These are phyloP conservation scores for Podaxis sp. DNA, from an alignment of 768 basidiomycete species.

Conservation along the genomic window DNA sequence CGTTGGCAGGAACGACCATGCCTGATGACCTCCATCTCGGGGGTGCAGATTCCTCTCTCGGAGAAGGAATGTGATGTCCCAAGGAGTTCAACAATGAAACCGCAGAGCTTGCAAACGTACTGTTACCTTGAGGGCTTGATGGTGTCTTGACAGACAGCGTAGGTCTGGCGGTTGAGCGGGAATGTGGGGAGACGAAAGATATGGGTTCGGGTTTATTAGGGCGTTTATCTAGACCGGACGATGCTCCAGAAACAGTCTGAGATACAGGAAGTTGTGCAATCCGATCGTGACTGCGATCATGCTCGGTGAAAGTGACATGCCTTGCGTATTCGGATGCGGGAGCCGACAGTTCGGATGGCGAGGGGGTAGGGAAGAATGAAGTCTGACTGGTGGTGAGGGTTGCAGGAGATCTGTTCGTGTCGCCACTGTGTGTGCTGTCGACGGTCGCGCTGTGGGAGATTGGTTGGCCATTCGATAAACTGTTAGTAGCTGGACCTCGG, in stretches of 20 bases:
- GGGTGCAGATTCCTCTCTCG: conserved; percentile 7
- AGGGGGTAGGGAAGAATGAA: neutral
- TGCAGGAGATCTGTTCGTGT: neutral
- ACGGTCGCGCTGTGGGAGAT: neutral
- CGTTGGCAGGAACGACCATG: conserved; percentile 2
- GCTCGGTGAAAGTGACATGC: neutral
- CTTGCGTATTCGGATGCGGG: neutral
- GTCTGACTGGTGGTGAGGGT: neutral
- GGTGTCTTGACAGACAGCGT: conserved; percentile 22
- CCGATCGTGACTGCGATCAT: neutral
- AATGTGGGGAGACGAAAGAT: conserved; percentile 14
- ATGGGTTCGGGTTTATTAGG: neutral
- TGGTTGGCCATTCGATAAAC: neutral
- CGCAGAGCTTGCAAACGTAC: conserved; percentile 23
- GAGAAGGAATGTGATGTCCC: conserved; percentile 11
- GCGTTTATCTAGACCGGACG: no score
- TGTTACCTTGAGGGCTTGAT: conserved; percentile 10
- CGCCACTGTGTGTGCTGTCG: neutral
- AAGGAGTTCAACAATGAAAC: conserved; percentile 28
- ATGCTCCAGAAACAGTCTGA: neutral
- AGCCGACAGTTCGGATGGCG: neutral
- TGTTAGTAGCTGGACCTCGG: conserved; percentile 2
- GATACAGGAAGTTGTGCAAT: neutral
- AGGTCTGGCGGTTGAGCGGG: conserved; percentile 22
- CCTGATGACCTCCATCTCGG: conserved; percentile 17